Percentiles rank a stretch among this genome's conserved stretches.
Evolutionary conservation across 2,329 filamentous ascomycete species (phyloP).

Genomic region (Sarocladiaceae sp.): DNA sequence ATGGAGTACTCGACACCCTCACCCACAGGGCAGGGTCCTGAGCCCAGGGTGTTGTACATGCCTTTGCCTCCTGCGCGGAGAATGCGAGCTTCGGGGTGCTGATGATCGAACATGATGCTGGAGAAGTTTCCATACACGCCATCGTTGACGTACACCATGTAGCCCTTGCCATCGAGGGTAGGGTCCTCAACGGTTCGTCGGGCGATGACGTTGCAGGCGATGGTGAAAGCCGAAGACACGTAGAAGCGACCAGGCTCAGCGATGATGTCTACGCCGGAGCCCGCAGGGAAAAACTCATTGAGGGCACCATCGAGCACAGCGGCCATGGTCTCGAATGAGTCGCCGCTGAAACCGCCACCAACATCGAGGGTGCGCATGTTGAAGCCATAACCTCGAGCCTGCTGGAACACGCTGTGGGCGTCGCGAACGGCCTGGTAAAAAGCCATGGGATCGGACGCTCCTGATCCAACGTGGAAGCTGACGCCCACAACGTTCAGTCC

Average conservation of each 20-base stretch:
- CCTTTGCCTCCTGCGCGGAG: constrained; percentile 56
- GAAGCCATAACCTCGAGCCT: constrained; percentile 70
- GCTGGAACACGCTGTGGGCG: constrained; percentile 81
- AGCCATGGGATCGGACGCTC: constrained; percentile 85
- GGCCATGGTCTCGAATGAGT: constrained; percentile 90
- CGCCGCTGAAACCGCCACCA: constrained; percentile 84
- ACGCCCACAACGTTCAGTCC: constrained; percentile 90
- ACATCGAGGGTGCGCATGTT: constrained; percentile 84
- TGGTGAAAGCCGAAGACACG: constrained; percentile 84
- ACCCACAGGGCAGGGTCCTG: constrained; percentile 37
- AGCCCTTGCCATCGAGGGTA: constrained; percentile 58
- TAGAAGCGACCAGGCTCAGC: constrained; percentile 97
- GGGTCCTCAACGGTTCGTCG: constrained; percentile 80
- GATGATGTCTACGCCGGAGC: constrained; percentile 70
- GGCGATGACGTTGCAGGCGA: constrained; percentile 93
- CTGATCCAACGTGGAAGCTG: constrained; percentile 96
- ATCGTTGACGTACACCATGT: constrained; percentile 98
- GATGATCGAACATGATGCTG: constrained; percentile 98
- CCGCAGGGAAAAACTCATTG: constrained; percentile 79
- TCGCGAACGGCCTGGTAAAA: constrained; percentile 90
- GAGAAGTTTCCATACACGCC: constrained; percentile 98
- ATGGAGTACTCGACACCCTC: constrained; percentile 78
- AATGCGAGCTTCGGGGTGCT: constrained; percentile 80
- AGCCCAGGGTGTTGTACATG: constrained; percentile 49
- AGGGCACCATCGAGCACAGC: constrained; percentile 70